A percentile compares a stretch with the other conserved stretches of the same genome.
These are phyloP conservation scores for Elongisporangium anandrum DNA, from an alignment of 352 stramenopile genomes.

Conservation along the genomic window DNA sequence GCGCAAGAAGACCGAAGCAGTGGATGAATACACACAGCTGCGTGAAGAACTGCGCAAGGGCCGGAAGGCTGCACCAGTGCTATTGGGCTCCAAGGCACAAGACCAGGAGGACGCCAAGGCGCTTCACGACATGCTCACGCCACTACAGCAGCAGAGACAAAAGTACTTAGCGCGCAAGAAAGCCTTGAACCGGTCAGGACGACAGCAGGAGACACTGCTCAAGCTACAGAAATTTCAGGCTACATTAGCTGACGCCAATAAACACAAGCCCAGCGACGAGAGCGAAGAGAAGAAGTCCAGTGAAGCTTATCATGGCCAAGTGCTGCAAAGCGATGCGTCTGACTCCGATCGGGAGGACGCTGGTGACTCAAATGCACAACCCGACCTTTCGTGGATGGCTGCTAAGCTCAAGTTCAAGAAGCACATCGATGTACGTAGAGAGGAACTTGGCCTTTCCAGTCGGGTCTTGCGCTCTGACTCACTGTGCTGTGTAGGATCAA, in stretches of 20 bases:
- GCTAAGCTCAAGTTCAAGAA: slow-evolving; percentile 89
- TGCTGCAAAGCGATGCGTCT: slow-evolving; percentile 45
- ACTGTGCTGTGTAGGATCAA: slow-evolving; percentile 49
- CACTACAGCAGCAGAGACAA: slow-evolving; percentile 66
- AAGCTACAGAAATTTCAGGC: slow-evolving; percentile 65
- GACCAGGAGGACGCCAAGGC: slow-evolving; percentile 49
- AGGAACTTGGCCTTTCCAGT: not conserved
- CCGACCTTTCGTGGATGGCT: slow-evolving; percentile 76
- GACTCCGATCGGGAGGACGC: slow-evolving; percentile 21
- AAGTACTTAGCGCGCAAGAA: slow-evolving; percentile 74
- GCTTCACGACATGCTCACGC: slow-evolving; percentile 69
- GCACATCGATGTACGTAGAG: slow-evolving; percentile 73
- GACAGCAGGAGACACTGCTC: slow-evolving; percentile 67
- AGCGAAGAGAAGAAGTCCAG: slow-evolving; percentile 6
- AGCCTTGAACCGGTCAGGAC: slow-evolving; percentile 31
- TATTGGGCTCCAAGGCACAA: slow-evolving; percentile 56
- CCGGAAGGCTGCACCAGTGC: slow-evolving; percentile 51
- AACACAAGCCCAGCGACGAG: slow-evolving; percentile 5
- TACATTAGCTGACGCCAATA: slow-evolving; percentile 41
- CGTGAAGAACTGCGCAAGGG: slow-evolving; percentile 60
- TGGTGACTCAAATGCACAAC: slow-evolving; percentile 19
- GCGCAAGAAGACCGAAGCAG: slow-evolving; percentile 11
- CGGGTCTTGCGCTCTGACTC: slow-evolving; percentile 1
- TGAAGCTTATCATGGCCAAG: slow-evolving; percentile 54
- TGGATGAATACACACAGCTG: slow-evolving; percentile 63